phyloP scores from a whole-genome alignment of 305 asterid species.

The Rubia balearica region DNA sequence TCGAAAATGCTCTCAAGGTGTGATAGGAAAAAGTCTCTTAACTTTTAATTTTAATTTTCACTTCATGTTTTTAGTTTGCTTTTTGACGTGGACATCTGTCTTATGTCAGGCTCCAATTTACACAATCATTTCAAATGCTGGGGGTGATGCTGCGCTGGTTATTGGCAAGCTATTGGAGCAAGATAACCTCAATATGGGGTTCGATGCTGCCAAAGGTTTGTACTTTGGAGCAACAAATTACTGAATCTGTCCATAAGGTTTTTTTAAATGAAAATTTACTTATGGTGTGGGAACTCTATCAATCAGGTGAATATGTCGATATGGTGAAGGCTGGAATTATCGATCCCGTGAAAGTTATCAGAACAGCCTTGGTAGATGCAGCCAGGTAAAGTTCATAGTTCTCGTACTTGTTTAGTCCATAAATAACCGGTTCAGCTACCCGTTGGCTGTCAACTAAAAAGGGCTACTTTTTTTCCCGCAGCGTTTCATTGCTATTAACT shows the following conservation, averaged over 20 bases:
- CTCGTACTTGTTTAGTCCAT: background rate
- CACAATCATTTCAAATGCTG: constrained; percentile 81
- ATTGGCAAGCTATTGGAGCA: constrained; percentile 74
- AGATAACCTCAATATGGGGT: constrained; percentile 63
- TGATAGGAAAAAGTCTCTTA: constrained; percentile 3
- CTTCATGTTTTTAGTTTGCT: constrained; percentile 13
- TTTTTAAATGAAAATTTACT: background rate
- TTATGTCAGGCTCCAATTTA: constrained; percentile 59
- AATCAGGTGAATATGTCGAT: constrained; percentile 57
- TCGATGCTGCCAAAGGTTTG: constrained; percentile 84
- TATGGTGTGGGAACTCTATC: background rate
- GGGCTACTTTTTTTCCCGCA: constrained; percentile 19
- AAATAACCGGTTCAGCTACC: background rate
- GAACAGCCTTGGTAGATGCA: constrained; percentile 76
- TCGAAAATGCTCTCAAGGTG: constrained; percentile 82
- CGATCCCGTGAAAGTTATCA: constrained; percentile 73
- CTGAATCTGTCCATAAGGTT: background rate
- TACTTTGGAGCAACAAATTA: background rate
- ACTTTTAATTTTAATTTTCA: constrained; percentile 11
- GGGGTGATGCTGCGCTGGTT: constrained; percentile 57
- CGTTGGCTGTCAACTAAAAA: constrained; percentile 12
- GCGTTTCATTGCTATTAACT: constrained; percentile 64
- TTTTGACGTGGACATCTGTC: constrained; percentile 19
- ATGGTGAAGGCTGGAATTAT: constrained; percentile 82
- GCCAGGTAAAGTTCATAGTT: constrained; percentile 45